Evolutionary conservation across 345 rosid species (phyloP), one percentile per base, ranked within the genome.

Genomic region (Acer negundo): DNA sequence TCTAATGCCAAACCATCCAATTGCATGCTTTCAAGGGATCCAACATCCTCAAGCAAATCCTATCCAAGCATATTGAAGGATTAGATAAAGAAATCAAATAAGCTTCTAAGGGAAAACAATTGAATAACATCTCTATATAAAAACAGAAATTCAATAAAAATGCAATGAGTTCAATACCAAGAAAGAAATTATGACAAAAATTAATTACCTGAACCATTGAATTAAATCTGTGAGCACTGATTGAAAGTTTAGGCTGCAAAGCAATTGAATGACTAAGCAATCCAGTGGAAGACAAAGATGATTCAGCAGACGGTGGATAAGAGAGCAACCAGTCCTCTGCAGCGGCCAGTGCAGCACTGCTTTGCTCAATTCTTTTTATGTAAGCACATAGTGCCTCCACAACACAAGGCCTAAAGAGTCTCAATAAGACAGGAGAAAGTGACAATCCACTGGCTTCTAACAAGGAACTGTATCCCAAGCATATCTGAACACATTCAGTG

Each of bases 1-100:
- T 92, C 99, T 62, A 95, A 66, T 53, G 95, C 89, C 24, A 87
- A 75, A 67, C 89, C 89, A n/a, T 92, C 97, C 82, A 95, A 72
- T 75, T 92, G 91, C 67, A 95, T 85, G 72, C 82, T 86, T 83
- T 92, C 94, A 1, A 93, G 89, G 3, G 92, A 92, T 28, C 89
- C 97, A 67, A 90, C 87, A 77, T 95, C 98, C 82, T 95, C 99
- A 22, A 95, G 69, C 80, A 90, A 85, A 72, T 90, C 96, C 99
- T 95, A 70, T 62, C 58, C 42, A 58, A 38, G 71, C 23, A 40
- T 24, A 35, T 40, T 15, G 62, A 66, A 51, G 4, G 42, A 53
- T 75, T 53, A 53, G n/a, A 20, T 16, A 7, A 51, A 31, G 62
- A 51, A 35, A 40, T 47, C n/a, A 20, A 74, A 40, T 66, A 23